Evolutionary conservation across 495 filamentous ascomycete species (phyloP).

Genomic region (Neurospora pannonica): DNA sequence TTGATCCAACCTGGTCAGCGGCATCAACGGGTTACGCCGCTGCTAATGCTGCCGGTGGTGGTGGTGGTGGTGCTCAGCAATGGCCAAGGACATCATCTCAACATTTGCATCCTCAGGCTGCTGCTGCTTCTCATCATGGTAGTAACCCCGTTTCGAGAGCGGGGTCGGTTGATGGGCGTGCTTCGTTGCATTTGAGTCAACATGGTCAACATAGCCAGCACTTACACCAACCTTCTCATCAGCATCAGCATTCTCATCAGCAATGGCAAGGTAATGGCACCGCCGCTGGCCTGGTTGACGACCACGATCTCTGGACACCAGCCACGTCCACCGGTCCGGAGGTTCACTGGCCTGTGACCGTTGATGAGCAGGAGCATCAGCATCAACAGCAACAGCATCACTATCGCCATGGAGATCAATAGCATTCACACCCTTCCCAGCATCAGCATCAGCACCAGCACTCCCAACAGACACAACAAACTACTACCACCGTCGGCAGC

Average conservation of each 20-base stretch:
- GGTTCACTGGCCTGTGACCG: not conserved
- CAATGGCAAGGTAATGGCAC: not conserved
- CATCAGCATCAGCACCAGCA: not conserved
- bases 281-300: not conserved
- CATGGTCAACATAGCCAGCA: not conserved
- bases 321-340: not conserved
- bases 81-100: not conserved
- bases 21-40: not conserved
- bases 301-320: constrained; percentile 4
- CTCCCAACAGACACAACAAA: too few relatives aligned
- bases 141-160: not conserved
- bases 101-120: not conserved
- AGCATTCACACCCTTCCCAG: not conserved
- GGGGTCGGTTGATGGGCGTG: not conserved
- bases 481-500: too few relatives aligned
- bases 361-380: not conserved
- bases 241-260: not conserved
- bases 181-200: too few relatives aligned
- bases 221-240: not conserved
- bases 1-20: not conserved
- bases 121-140: not conserved
- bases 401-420: not conserved
- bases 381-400: not conserved
- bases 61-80: not conserved
- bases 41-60: not conserved